These are phyloP conservation scores for Candida berthetii DNA, from an alignment of 805 yeast species.

Conservation along the genomic window DNA sequence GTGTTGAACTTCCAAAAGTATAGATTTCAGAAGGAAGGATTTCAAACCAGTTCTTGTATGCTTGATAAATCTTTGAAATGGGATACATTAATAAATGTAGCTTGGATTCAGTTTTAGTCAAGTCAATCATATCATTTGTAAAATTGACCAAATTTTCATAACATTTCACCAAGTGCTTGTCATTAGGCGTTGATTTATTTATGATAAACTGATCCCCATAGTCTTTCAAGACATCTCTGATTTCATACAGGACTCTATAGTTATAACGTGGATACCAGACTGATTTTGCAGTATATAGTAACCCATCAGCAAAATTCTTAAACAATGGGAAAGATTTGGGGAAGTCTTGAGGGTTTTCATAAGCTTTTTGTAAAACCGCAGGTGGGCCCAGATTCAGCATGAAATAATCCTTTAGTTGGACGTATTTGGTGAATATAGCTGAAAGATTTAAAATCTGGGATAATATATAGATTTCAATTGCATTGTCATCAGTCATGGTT, in stretches of 20 bases:
- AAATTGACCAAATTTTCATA: slow-evolving; percentile 6
- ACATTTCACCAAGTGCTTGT: slow-evolving; percentile 3
- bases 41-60: slow-evolving; percentile 11
- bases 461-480: neutral
- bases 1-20: slow-evolving; percentile 7
- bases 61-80: slow-evolving; percentile 7
- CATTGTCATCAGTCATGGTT: neutral
- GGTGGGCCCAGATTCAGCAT: slow-evolving; percentile 14
- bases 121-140: slow-evolving; percentile 4
- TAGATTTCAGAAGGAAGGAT: slow-evolving; percentile 11
- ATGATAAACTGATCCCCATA: slow-evolving; percentile 11
- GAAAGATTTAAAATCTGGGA: neutral
- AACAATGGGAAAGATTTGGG: slow-evolving; percentile 7
- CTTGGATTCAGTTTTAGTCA: slow-evolving; percentile 4
- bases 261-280: slow-evolving; percentile 16
- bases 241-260: slow-evolving; percentile 11
- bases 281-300: slow-evolving; percentile 9
- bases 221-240: slow-evolving; percentile 7
- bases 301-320: slow-evolving; percentile 13
- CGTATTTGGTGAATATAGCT: neutral
- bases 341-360: slow-evolving; percentile 10
- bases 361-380: slow-evolving; percentile 7
- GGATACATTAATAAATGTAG: slow-evolving; percentile 13
- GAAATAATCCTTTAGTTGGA: slow-evolving; percentile 10
- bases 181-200: slow-evolving; percentile 1